These are phyloP conservation scores for Purpureocillium lavendulum DNA, from an alignment of 2,329 filamentous ascomycete species.

Conservation along the genomic window DNA sequence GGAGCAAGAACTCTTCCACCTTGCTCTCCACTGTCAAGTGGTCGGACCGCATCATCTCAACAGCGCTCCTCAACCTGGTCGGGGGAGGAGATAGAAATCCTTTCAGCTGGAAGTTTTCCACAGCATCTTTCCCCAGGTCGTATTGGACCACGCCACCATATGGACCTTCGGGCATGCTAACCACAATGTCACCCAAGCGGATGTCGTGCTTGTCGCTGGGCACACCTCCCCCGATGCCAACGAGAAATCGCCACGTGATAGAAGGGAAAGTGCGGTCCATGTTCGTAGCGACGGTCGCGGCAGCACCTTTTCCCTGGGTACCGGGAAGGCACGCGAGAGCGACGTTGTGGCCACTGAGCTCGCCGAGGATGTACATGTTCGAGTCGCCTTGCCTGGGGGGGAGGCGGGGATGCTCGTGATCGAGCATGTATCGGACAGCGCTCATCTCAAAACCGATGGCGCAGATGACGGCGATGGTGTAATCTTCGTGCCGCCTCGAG, in stretches of 20 bases:
- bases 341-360: constrained; percentile 15
- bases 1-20: no score
- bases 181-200: constrained; percentile 14
- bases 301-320: constrained; percentile 14
- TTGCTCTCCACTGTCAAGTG: no score
- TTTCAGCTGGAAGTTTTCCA: no score
- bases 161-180: constrained; percentile 8
- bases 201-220: constrained; percentile 16
- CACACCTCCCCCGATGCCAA: constrained; percentile 16
- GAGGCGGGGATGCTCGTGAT: constrained; percentile 13
- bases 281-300: constrained; percentile 14
- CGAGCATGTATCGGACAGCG: constrained; percentile 18
- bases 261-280: constrained; percentile 15
- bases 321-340: constrained; percentile 18
- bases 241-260: constrained; percentile 15
- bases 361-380: constrained; percentile 17
- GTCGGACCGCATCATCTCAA: no score
- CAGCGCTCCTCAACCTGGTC: no score
- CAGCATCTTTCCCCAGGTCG: no score
- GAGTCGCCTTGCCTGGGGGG: constrained; percentile 9
- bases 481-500: no score
- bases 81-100: no score
- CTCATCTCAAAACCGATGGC: constrained; percentile 17
- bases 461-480: constrained; percentile 16
- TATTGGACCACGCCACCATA: no score